Evolutionary conservation across 164 flowering plant genomes (phyloP), one percentile per base, ranked within the genome.

Genomic region (Nelumbo lutea): DNA sequence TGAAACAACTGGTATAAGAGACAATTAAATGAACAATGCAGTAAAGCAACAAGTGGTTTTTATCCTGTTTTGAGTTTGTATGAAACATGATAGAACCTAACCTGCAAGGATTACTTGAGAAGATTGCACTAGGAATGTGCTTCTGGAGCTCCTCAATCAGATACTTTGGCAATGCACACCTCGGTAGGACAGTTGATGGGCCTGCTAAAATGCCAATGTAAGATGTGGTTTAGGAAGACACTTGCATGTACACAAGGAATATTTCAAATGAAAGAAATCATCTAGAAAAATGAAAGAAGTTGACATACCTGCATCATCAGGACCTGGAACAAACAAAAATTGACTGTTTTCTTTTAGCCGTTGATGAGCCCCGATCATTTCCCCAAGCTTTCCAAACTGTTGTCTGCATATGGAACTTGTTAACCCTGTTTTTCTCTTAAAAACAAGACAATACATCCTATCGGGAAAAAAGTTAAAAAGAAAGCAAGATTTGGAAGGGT

Each of bases 91-190:
- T 38, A 70, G 51, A 7, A 5, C 11, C 59, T 62, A 13, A 93
- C 98, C 98, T 90, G 96, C 98, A 93, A 58, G 98, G 98, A 75
- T 93, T 93, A 67, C 96, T 93, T 27, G 81, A 73, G 77, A 90
- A 93, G 59, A 86, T 78, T 69, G 93, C 90, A 79, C 80, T 84
- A 4, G 98, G 97, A 67, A 91, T 59, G 52, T 83, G 80, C 61
- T 84, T 80, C 66, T 78, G 89, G 70, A 93, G 81, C 85, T 91
- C 97, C 65, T 89, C 93, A 8, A 86, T 85, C 10, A 93, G 64
- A 81, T 86, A 93, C 61, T 85, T 85, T 14, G 98, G 96, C 44
- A 93, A 78, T 67, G 87, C 79, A 77, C 87, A 84, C 78, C 88
- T 77, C 9, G 98, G 98, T 68, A 93, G 82, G 76, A 74, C 96